These are phyloP conservation scores for Penicillium freii DNA, from an alignment of 2,329 filamentous ascomycete species.

Conservation along the genomic window DNA sequence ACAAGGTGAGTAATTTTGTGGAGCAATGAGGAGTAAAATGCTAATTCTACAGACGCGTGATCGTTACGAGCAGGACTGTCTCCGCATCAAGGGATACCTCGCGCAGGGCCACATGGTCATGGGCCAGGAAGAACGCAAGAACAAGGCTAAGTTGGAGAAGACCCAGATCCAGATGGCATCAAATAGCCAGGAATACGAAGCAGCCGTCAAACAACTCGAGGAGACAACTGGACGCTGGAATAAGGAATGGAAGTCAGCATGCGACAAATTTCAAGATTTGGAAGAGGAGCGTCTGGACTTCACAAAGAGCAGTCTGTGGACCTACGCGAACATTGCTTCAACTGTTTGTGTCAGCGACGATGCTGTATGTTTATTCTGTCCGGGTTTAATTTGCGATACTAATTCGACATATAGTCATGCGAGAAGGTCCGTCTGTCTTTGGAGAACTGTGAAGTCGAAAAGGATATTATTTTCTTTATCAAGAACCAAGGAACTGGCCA, in stretches of 20 bases:
- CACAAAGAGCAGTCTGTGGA: conserved; percentile 96
- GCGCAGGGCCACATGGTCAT: conserved; percentile 99
- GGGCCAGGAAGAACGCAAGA: conserved; percentile 98
- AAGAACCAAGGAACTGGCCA: conserved; percentile 85
- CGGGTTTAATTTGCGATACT: conserved; percentile 4
- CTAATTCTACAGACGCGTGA: conserved; percentile 67
- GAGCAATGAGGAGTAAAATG: neutral
- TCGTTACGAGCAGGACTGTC: conserved; percentile 93
- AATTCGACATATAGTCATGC: conserved; percentile 59
- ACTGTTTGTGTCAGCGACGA: conserved; percentile 98
- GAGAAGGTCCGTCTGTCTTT: conserved; percentile 93
- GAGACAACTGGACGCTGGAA: conserved; percentile 97
- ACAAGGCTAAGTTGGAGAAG: conserved; percentile 98
- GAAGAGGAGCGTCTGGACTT: conserved; percentile 97
- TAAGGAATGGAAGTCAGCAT: conserved; percentile 94
- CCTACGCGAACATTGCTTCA: conserved; percentile 93
- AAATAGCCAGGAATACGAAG: conserved; percentile 90
- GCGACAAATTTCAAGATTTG: conserved; percentile 96
- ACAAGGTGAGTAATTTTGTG: conserved; percentile 64
- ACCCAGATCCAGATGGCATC: conserved; percentile 92
- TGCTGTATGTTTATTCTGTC: conserved; percentile 50
- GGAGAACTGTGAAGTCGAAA: conserved; percentile 94
- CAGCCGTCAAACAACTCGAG: conserved; percentile 86
- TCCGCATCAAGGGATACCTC: conserved; percentile 97
- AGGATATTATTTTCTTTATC: conserved; percentile 88